Conservation (phyloP, 1,139 yeast species). For the Magnusiomyces ingens region DNA sequence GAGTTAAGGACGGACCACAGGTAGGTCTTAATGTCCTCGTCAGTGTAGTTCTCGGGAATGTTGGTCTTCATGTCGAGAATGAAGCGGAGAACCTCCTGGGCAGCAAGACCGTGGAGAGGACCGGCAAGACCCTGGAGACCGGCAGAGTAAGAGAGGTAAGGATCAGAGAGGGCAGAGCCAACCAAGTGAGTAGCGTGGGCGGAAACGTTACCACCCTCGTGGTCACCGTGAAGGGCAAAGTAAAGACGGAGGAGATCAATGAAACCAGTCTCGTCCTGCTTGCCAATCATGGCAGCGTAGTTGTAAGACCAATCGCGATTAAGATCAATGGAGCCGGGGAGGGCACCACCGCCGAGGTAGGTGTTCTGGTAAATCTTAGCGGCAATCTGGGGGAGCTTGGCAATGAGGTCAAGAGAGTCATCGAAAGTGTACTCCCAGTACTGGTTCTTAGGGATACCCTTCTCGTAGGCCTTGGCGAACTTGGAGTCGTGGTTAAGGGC, state of each 20-base stretch:
- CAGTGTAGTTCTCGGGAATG: constrained; percentile 65
- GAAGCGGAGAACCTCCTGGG: constrained; percentile 96
- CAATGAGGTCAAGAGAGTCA: constrained; percentile 81
- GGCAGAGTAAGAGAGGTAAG: constrained; percentile 87
- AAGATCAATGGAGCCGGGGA: constrained; percentile 59
- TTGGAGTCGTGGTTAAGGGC: constrained; percentile 86
- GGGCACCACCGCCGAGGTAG: constrained; percentile 72
- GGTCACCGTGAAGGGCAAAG: constrained; percentile 93
- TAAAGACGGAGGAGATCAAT: constrained; percentile 88
- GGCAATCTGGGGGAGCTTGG: constrained; percentile 87
- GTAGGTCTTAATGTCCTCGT: constrained; percentile 73
- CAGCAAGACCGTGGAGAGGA: constrained; percentile 97
- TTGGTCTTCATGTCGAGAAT: constrained; percentile 73
- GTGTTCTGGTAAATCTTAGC: constrained; percentile 91
- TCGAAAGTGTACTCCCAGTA: constrained; percentile 93
- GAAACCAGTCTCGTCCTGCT: constrained; percentile 71
- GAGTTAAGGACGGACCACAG: constrained; percentile 87
- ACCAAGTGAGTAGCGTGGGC: constrained; percentile 97
- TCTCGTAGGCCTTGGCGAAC: constrained; percentile 86
- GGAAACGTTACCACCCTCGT: constrained; percentile 98
- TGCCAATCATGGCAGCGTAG: constrained; percentile 79
- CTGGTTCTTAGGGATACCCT: constrained; percentile 78
- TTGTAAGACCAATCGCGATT: constrained; percentile 88
- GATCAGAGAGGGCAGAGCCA: constrained; percentile 92
- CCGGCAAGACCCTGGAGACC: constrained; percentile 97